A percentile compares a stretch with the other conserved stretches of the same genome.
Evolutionary conservation across 257 asterid species (phyloP).

Genomic region (Marsdenia floribunda): DNA sequence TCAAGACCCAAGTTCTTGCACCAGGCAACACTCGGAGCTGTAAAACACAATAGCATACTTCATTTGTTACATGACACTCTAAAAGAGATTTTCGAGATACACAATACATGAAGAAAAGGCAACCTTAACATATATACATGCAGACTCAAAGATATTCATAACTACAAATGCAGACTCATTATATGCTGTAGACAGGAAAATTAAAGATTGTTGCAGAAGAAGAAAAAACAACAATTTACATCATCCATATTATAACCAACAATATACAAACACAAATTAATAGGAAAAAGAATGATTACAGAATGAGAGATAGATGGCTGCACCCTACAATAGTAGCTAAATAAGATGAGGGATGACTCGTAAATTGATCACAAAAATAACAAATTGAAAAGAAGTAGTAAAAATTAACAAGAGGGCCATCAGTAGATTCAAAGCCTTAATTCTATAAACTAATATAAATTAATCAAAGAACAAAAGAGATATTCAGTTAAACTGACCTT

Average conservation of each 20-base stretch:
- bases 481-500: neutral
- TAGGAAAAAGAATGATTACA: neutral
- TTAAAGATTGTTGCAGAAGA: neutral
- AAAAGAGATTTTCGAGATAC: constrained; percentile 25
- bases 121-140: neutral
- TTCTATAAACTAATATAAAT: neutral
- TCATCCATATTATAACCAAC: neutral
- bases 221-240: neutral
- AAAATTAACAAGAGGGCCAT: neutral
- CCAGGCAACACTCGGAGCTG: constrained; percentile 82
- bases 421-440: too few relatives aligned
- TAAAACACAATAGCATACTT: constrained; percentile 67
- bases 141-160: neutral
- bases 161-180: neutral
- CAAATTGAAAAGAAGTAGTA: neutral
- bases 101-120: constrained; percentile 16
- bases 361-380: neutral
- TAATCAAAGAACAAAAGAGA: neutral
- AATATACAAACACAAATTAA: neutral
- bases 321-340: neutral
- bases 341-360: neutral
- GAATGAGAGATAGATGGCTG: neutral
- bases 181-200: too few relatives aligned
- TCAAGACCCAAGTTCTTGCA: constrained; percentile 75
- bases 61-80: constrained; percentile 45